These are phyloP conservation scores for thale cress (Arabidopsis thaliana) DNA, from an alignment of 345 rosid species.

Conservation along the genomic window DNA sequence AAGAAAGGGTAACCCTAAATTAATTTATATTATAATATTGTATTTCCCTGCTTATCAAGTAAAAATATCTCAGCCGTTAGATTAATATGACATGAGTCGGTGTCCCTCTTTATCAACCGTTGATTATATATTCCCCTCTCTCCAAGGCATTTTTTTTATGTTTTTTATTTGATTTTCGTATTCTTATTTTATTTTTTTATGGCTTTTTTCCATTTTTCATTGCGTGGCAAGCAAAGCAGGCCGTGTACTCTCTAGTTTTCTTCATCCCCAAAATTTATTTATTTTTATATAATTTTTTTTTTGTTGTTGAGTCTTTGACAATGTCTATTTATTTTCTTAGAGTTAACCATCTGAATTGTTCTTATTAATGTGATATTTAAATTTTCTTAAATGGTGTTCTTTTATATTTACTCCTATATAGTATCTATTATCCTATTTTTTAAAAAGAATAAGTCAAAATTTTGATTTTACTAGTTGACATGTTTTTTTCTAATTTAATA, in stretches of 20 bases:
- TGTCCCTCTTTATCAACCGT: constrained; percentile 32
- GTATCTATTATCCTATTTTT: neutral
- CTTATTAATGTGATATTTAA: neutral
- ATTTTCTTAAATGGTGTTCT: constrained; percentile 8
- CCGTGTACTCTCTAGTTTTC: neutral
- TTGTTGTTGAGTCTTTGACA: constrained; percentile 7
- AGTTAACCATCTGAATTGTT: no score
- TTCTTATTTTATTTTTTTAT: neutral
- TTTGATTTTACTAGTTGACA: neutral
- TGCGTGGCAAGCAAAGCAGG: constrained; percentile 35
- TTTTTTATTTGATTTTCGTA: neutral
- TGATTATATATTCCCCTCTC: constrained; percentile 34
- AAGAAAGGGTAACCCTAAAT: constrained; percentile 40
- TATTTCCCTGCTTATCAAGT: constrained; percentile 33
- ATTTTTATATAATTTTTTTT: neutral
- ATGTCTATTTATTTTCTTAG: neutral
- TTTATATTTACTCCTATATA: neutral
- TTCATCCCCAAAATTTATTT: neutral
- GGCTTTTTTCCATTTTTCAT: constrained; percentile 14
- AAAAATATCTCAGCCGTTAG: constrained; percentile 37
- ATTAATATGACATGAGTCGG: neutral
- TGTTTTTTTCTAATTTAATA: neutral
- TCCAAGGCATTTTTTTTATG: constrained; percentile 21
- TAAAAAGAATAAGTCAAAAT: no score
- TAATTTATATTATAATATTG: neutral